Evolutionary conservation across 2,329 filamentous ascomycete genomes (phyloP), one percentile per base, ranked within the genome.

Genomic region (Lasiodiplodia citricola): DNA sequence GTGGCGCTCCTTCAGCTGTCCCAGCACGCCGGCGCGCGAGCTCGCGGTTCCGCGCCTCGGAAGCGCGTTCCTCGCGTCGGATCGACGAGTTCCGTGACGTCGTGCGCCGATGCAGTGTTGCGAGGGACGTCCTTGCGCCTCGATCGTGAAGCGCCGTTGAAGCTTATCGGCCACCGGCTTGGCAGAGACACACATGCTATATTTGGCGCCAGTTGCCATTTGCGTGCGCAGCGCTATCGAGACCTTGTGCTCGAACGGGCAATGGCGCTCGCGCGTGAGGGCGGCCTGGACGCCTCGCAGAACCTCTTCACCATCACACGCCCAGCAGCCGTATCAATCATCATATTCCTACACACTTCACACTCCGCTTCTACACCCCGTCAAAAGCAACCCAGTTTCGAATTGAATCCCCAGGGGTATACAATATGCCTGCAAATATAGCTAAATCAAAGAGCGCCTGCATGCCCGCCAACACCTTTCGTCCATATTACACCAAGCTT

Each of bases 371-470:
- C 31, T 35, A 35, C 31, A 35, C 8, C 8, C 31, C 31, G 31
- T 35, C 31, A 60, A 47, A 44, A 28, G 18, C 37, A 44, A 47
- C 35, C 35, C 31, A 58, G n/a, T 62, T 51, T 63, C 44, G 38
- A 63, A 63, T 63, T 50, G 58, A 51, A 41, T 58, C 58, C 25
- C 44, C 58, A 44, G 58, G 58, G 58, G 58, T 63, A 63, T 63
- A 63, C 58, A 63, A 63, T 63, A 52, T 63, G 58, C 58, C 41
- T 50, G 58, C 58, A 51, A 63, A 62, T 31, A 37, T 50, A 63
- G 58, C 58, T 63, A 51, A 50, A 47, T 8, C 44, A 63, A 63
- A 63, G 58, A 63, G 58, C 58, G 58, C 58, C 44, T 37, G n/a
- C 11, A 63, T 63, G 25, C 51, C 37, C 41, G 41, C 58, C 58